phyloP scores from a whole-genome alignment of 495 filamentous ascomycete genomes.

The Chaetomium tenue region DNA sequence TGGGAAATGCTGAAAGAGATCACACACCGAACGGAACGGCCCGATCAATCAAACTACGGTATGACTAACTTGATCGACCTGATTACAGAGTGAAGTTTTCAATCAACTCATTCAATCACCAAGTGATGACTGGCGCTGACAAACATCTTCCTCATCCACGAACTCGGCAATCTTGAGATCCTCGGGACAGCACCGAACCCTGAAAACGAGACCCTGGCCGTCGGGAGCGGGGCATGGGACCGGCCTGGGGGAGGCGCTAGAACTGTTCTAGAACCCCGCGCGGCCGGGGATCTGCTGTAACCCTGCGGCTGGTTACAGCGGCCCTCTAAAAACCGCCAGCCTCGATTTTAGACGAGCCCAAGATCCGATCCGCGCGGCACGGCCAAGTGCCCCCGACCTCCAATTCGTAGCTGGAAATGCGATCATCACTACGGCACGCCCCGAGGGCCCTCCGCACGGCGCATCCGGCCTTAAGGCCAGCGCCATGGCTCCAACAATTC shows the following conservation, averaged over 20 bases:
- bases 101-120: neutral
- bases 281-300: slow-evolving; percentile 9
- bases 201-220: slow-evolving; percentile 1
- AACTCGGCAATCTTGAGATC: slow-evolving; percentile 7
- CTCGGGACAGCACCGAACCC: neutral
- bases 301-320: neutral
- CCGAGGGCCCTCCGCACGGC: slow-evolving; percentile 4
- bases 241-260: slow-evolving; percentile 22
- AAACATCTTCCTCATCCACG: slow-evolving; percentile 18
- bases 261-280: slow-evolving; percentile 33
- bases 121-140: slow-evolving; percentile 33
- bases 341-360: neutral
- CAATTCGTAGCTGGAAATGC: slow-evolving; percentile 21
- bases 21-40: neutral
- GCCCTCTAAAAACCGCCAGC: slow-evolving; percentile 7
- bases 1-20: neutral
- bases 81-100: neutral
- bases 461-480: neutral
- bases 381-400: slow-evolving; percentile 2
- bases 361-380: slow-evolving; percentile 15
- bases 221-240: neutral
- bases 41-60: neutral
- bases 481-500: neutral
- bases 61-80: neutral
- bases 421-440: slow-evolving; percentile 24